These are phyloP conservation scores for Pilasporangium apinafurcum DNA, from an alignment of 352 stramenopile genomes.

Conservation along the genomic window DNA sequence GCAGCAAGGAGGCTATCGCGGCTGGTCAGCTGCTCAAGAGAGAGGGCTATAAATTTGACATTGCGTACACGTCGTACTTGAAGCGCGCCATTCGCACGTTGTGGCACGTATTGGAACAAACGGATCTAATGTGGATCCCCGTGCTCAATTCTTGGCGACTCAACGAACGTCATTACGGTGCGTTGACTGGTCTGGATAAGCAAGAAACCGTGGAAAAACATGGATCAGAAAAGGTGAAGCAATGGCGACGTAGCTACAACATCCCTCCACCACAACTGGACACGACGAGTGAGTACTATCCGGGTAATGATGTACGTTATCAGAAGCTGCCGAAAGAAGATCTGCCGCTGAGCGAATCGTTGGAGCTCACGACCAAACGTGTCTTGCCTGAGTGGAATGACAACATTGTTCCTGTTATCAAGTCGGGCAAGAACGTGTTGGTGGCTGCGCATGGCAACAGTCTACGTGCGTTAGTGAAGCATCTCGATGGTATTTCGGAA, in stretches of 20 bases:
- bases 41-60: constrained; percentile 92
- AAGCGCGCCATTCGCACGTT: constrained; percentile 93
- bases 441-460: constrained; percentile 94
- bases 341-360: constrained; percentile 90
- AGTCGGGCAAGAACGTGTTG: constrained; percentile 92
- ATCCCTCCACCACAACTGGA: constrained; percentile 93
- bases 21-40: constrained; percentile 87
- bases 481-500: constrained; percentile 90
- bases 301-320: constrained; percentile 90
- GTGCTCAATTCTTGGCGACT: constrained; percentile 92
- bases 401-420: constrained; percentile 90
- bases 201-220: constrained; percentile 87
- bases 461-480: constrained; percentile 90
- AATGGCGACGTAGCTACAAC: constrained; percentile 98
- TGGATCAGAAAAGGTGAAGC: constrained; percentile 89
- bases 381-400: constrained; percentile 89
- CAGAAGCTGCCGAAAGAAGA: constrained; percentile 73
- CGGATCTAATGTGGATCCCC: constrained; percentile 93
- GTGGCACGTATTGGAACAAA: constrained; percentile 93
- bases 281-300: constrained; percentile 90
- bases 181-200: constrained; percentile 90
- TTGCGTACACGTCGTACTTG: constrained; percentile 94
- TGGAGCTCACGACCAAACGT: constrained; percentile 91
- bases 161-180: constrained; percentile 90
- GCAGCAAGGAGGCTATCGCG: constrained; percentile 88